Base-by-base conservation (phyloP, 306 rosid genomes). In the Neltuma alba region DNA sequence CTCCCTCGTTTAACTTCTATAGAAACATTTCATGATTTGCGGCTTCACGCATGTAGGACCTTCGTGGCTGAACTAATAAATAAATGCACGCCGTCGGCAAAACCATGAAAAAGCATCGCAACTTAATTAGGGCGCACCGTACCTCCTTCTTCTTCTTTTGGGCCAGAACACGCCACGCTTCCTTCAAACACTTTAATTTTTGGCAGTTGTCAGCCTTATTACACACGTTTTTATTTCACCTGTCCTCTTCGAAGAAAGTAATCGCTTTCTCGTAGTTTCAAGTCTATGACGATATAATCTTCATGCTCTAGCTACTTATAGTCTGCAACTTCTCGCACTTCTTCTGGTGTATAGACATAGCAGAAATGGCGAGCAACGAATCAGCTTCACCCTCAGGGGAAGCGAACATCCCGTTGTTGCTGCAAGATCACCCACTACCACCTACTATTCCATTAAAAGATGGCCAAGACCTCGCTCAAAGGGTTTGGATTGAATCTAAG, bases 401-500 rank as follows among this genome's bases (percentile, higher is more conserved):
- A 44, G 80, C 76, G 16, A 85, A 54, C 9, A 82, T 71, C 68
- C 88, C 92, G 10, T 58, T 90, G 62, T 3, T 90, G 63, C 7
- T 83, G 57, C 80, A 45, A 28, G 44, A 71, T 74, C 14, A n/a
- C 2, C 61, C 40, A 40, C 41, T 64, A 2, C 52, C 40, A 41
- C 3, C 65, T 27, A 12, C 47, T 3, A 30, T 4, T 5, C 40
- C 11, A 72, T 14, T 50, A 13, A 74, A 45, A 36, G 52, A 85
- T 7, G 58, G 81, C 28, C 64, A 76, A 71, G 15, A 13, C 8
- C 84, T 90, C 2, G 5, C 38, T 2, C 31, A 30, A 72, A 85
- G 81, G 72, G 65, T 83, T 37, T 83, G 85, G 93, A n/a, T 63
- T 23, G 95, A 92, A 79, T 92, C 95, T 10, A 87, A 77, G 88